phyloP scores from a whole-genome alignment of 306 rosid species.

The Sicyos edulis region DNA sequence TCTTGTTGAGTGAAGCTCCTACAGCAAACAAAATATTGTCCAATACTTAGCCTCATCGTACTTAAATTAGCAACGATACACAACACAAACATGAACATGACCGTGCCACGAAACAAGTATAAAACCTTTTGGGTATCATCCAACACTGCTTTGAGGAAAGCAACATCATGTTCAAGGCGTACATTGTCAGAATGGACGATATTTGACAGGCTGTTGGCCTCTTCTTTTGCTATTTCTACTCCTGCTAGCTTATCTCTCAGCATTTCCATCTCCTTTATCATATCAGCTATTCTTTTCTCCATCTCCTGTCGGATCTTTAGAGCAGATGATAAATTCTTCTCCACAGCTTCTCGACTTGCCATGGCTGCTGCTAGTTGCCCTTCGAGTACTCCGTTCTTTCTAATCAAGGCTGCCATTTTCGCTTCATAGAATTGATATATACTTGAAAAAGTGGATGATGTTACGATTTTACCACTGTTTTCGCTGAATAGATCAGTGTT shows the following conservation, averaged over 20 bases:
- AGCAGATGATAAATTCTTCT: slow-evolving; percentile 58
- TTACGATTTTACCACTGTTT: slow-evolving; percentile 42
- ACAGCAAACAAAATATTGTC: neutral
- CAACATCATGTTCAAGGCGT: slow-evolving; percentile 94
- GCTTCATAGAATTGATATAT: slow-evolving; percentile 66
- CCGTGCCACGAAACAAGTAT: neutral
- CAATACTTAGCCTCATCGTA: neutral
- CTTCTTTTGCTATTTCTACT: slow-evolving; percentile 78
- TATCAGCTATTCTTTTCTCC: slow-evolving; percentile 56
- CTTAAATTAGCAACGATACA: neutral
- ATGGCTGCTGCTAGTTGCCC: slow-evolving; percentile 73
- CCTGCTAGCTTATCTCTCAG: slow-evolving; percentile 68
- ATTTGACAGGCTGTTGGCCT: slow-evolving; percentile 69
- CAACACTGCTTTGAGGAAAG: slow-evolving; percentile 92
- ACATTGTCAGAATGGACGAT: slow-evolving; percentile 90
- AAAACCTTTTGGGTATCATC: slow-evolving; percentile 94
- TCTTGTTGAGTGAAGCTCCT: slow-evolving; percentile 96
- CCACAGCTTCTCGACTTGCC: slow-evolving; percentile 68
- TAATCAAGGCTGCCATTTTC: slow-evolving; percentile 54
- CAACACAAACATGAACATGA: neutral
- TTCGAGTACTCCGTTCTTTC: slow-evolving; percentile 69
- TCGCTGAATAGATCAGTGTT: slow-evolving; percentile 42
- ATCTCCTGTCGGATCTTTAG: slow-evolving; percentile 63
- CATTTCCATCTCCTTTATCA: slow-evolving; percentile 57
- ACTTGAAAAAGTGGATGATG: slow-evolving; percentile 47